These are phyloP conservation scores for Colletotrichum spinosum DNA, from an alignment of 2,329 filamentous ascomycete species.

Conservation along the genomic window DNA sequence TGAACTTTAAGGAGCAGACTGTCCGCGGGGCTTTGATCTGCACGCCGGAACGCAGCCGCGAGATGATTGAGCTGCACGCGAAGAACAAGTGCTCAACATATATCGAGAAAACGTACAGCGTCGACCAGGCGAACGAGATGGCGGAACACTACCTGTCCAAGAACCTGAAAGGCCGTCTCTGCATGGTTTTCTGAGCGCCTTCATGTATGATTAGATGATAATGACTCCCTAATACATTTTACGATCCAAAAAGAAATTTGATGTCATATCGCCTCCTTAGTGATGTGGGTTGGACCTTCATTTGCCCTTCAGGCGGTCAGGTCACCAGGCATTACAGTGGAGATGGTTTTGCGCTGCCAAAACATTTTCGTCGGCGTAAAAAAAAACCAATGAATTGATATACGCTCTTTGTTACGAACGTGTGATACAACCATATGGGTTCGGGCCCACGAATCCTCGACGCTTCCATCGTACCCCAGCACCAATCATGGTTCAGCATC, in stretches of 20 bases:
- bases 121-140: slow-evolving; percentile 38
- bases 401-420: no score
- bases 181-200: slow-evolving; percentile 35
- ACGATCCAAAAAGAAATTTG: not conserved
- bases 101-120: slow-evolving; percentile 36
- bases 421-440: no score
- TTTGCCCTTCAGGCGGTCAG: no score
- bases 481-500: no score
- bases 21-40: slow-evolving; percentile 37
- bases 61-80: slow-evolving; percentile 38
- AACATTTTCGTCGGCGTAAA: no score
- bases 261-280: no score
- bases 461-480: no score
- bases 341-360: accelerated
- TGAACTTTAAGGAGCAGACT: slow-evolving; percentile 41
- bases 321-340: accelerated
- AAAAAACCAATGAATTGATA: no score
- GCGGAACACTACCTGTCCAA: slow-evolving; percentile 36
- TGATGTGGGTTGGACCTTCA: no score
- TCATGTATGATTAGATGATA: slow-evolving; percentile 6
- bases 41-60: slow-evolving; percentile 37
- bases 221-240: not conserved
- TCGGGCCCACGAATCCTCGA: no score
- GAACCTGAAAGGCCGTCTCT: slow-evolving; percentile 36
- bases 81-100: slow-evolving; percentile 36